Percentiles rank a stretch among this genome's conserved stretches.
Evolutionary conservation across 2,329 filamentous ascomycete genomes (phyloP).

Genomic region (Cadophora gregata): DNA sequence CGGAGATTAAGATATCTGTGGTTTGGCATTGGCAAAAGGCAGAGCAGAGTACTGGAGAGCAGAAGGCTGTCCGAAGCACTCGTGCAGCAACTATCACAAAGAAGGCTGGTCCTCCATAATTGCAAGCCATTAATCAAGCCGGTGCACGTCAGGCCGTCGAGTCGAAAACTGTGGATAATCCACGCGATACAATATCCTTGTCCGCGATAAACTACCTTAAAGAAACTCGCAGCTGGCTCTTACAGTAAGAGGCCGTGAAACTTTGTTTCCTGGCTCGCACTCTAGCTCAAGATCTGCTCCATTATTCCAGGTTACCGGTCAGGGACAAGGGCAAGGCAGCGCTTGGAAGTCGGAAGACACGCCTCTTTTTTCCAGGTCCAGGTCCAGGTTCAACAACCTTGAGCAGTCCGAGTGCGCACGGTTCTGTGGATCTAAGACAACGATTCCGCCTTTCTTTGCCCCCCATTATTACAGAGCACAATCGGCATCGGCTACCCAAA

Average conservation of each 20-base stretch:
- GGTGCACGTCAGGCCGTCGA: neutral
- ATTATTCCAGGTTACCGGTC: slow-evolving; percentile 12
- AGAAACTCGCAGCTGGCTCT: neutral
- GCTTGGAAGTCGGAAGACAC: slow-evolving; percentile 7
- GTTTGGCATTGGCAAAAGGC: neutral
- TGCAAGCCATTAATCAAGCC: neutral
- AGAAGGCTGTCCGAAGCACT: neutral
- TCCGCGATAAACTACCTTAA: neutral
- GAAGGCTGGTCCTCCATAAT: neutral
- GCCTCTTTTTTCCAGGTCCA: neutral
- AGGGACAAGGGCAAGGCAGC: slow-evolving; percentile 1
- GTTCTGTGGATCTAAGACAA: slow-evolving; percentile 14
- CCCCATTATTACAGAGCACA: slow-evolving; percentile 9
- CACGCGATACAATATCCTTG: neutral
- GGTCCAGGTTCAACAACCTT: neutral
- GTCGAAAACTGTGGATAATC: neutral
- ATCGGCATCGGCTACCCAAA: slow-evolving; percentile 23
- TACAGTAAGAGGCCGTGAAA: neutral
- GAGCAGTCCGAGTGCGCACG: slow-evolving; percentile 9
- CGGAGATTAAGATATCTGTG: slow-evolving; percentile 9
- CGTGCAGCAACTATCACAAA: neutral
- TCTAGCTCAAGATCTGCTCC: slow-evolving; percentile 14
- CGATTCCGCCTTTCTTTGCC: slow-evolving; percentile 16
- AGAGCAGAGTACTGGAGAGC: neutral
- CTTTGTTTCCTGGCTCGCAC: neutral